phyloP scores from a whole-genome alignment of 1,139 yeast genomes.

The Yamadazyma spencermartinsiae region DNA sequence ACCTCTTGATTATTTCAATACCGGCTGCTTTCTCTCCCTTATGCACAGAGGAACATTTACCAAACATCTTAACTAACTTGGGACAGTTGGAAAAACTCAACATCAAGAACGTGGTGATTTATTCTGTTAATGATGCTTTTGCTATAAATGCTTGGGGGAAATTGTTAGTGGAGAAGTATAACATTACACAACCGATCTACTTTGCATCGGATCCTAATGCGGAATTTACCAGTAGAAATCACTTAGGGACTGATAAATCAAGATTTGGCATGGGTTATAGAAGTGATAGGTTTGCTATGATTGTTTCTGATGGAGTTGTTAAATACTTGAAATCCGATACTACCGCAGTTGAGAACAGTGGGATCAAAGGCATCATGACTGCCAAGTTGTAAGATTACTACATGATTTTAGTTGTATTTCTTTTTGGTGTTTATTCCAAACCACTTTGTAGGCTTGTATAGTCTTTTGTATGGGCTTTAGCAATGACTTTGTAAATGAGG shows the following conservation, averaged over 20 bases:
- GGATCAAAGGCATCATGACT: slow-evolving; percentile 64
- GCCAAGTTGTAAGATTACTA: slow-evolving; percentile 48
- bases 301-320: slow-evolving; percentile 34
- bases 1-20: slow-evolving; percentile 71
- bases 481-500: no score
- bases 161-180: slow-evolving; percentile 15
- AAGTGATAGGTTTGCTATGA: slow-evolving; percentile 71
- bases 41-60: slow-evolving; percentile 81
- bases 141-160: slow-evolving; percentile 37
- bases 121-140: slow-evolving; percentile 19
- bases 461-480: no score
- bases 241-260: slow-evolving; percentile 40
- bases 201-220: slow-evolving; percentile 80
- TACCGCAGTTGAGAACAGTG: slow-evolving; percentile 43
- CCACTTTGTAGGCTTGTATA: no score
- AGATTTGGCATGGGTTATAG: slow-evolving; percentile 59
- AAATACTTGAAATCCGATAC: slow-evolving; percentile 17
- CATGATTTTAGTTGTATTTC: no score
- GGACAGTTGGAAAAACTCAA: slow-evolving; percentile 39
- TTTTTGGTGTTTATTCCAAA: no score
- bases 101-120: slow-evolving; percentile 17
- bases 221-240: slow-evolving; percentile 50
- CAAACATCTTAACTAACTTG: slow-evolving; percentile 60
- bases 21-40: slow-evolving; percentile 95
- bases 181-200: slow-evolving; percentile 32